A percentile compares a stretch with the other conserved stretches of the same genome.
Conservation (phyloP, 1,284 basidiomycete species). For the Cystobasidiaceae sp. region DNA sequence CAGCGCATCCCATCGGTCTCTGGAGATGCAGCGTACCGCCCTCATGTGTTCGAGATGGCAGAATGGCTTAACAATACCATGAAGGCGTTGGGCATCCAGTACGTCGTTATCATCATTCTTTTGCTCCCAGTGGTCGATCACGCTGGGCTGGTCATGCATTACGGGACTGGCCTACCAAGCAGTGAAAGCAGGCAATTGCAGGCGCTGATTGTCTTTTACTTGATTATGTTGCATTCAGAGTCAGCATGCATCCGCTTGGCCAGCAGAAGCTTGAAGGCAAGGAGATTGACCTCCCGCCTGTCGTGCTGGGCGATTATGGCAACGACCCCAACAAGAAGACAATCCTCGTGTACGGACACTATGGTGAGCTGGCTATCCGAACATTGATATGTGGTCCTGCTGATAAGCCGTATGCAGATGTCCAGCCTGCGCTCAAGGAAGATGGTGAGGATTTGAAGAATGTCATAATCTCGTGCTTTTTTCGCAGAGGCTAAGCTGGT, state of each 20-base stretch:
- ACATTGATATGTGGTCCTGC: not conserved
- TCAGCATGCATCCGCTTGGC: slow-evolving; percentile 60
- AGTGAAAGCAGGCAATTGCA: not conserved
- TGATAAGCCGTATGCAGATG: slow-evolving; percentile 44
- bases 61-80: slow-evolving; percentile 70
- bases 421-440: slow-evolving; percentile 47
- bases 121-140: too few species aligned
- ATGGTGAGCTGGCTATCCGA: not conserved
- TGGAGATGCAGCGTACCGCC: slow-evolving; percentile 31
- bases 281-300: slow-evolving; percentile 73
- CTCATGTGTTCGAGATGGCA: slow-evolving; percentile 62
- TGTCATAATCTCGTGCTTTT: not conserved
- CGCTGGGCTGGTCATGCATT: too few species aligned
- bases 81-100: slow-evolving; percentile 63
- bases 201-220: not conserved
- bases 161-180: not conserved
- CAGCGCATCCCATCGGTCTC: slow-evolving; percentile 58
- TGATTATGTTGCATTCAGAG: not conserved
- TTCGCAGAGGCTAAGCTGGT: not conserved
- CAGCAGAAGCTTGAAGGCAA: slow-evolving; percentile 75
- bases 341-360: slow-evolving; percentile 53
- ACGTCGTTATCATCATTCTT: not conserved
- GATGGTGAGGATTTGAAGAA: not conserved
- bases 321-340: slow-evolving; percentile 49
- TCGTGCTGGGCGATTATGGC: slow-evolving; percentile 62